phyloP scores from a whole-genome alignment of 2,329 filamentous ascomycete species.

The Trichoderma atrobrunneum region DNA sequence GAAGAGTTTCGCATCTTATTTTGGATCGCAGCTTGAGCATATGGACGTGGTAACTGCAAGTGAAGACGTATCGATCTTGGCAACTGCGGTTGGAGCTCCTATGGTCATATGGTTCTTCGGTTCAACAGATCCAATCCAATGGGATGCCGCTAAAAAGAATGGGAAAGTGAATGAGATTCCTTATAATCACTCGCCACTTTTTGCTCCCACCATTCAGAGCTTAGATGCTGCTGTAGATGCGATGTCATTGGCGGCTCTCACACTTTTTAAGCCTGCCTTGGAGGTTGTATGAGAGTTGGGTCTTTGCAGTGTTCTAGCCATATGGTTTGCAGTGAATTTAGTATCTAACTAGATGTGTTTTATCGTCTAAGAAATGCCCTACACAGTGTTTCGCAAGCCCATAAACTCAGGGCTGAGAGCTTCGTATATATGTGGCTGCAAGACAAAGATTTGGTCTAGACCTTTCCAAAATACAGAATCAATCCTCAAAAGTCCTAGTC shows the following conservation, averaged over 20 bases:
- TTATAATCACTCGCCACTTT: neutral
- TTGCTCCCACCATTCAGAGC: neutral
- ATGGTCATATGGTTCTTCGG: neutral
- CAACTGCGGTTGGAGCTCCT: neutral
- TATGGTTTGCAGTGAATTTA: neutral
- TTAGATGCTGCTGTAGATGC: neutral
- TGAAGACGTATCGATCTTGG: neutral
- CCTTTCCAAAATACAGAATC: neutral
- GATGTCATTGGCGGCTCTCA: neutral
- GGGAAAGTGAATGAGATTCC: neutral
- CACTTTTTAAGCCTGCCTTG: neutral
- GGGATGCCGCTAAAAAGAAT: neutral
- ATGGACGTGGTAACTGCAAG: neutral
- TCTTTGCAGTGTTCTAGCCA: neutral
- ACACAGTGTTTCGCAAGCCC: neutral
- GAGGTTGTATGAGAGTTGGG: neutral
- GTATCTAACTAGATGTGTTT: neutral
- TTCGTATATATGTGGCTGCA: neutral
- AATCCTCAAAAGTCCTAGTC: neutral
- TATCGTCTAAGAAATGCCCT: neutral
- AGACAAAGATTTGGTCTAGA: neutral
- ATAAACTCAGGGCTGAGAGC: neutral
- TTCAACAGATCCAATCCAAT: neutral
- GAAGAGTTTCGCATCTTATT: neutral
- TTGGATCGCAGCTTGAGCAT: neutral